Base-by-base conservation (phyloP, 306 rosid species). In the Lotus japonicus region DNA sequence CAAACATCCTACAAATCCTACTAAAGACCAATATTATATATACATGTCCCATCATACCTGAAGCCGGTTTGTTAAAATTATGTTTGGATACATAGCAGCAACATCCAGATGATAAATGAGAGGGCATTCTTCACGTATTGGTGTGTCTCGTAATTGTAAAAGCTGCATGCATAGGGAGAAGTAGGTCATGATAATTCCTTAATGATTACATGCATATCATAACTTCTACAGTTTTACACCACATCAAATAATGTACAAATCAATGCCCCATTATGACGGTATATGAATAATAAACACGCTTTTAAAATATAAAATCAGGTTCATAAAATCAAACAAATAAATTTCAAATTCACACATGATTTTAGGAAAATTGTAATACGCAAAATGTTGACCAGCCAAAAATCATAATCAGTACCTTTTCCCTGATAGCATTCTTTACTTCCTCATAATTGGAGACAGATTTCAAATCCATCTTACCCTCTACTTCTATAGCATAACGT, bases 61-160 rank as follows among this genome's bases (percentile, higher is more conserved):
- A 84, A 94, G 98, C 68, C 98, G 87, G 82, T 94, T 90, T 71
- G 98, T 94, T 65, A 94, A 80, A 70, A 94, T 94, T 68, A 94
- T 94, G 81, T 94, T 94, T 41, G 98, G 98, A 82, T 94, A 94
- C 97, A 94, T 94, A 55, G 98, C 98, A 71, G 98, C 98, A 51
- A 94, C 98, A 79, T 94, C 98, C 73, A 94, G 81, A 82, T 94
- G 98, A 84, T 94, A 94, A 77, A 94, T 94, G 45, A 94, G 95
- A 64, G 98, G 98, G 74, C 95, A 84, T 64, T 94, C 98, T 66
- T 88, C 96, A 33, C 92, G 90, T 75, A 82, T 73, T 66, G 97
- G 96, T 9, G 59, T 80, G 62, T 88, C 96, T 71, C 88, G 88
- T 82, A 94, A 83, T 11, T 82, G 74, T 64, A 63, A 70, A 72